These are phyloP conservation scores for Aspergillus candidus DNA, from an alignment of 2,329 filamentous ascomycete species.

Conservation along the genomic window DNA sequence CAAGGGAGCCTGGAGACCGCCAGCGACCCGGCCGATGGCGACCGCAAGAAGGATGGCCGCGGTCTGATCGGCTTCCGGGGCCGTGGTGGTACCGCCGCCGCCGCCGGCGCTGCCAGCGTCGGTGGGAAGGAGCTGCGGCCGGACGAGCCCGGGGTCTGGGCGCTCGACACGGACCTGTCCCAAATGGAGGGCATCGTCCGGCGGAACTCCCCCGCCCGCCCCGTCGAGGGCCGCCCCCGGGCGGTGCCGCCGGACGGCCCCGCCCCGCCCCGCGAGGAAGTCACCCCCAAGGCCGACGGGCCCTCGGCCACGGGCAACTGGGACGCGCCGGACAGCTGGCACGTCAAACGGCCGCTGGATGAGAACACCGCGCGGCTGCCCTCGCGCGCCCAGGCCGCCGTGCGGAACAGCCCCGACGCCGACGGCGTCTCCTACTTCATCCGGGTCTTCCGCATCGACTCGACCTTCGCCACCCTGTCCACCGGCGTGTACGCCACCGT, in stretches of 20 bases:
- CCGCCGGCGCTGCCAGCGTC: constrained; percentile 1
- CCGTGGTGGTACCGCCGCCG: constrained; percentile 25
- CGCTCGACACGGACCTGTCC: constrained; percentile 78
- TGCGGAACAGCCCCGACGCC: constrained; percentile 63
- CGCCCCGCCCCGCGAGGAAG: constrained; percentile 23
- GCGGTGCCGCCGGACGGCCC: constrained; percentile 15
- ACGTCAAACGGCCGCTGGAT: constrained; percentile 61
- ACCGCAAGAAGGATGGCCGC: constrained; percentile 36
- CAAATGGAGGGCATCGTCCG: constrained; percentile 89
- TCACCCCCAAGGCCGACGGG: constrained; percentile 27
- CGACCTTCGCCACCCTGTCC: constrained; percentile 88
- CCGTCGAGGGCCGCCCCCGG: no score
- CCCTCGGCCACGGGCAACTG: constrained; percentile 58
- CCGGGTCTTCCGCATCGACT: constrained; percentile 88
- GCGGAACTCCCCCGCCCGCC: constrained; percentile 48
- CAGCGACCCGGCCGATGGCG: constrained; percentile 28
- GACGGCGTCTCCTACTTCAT: constrained; percentile 79
- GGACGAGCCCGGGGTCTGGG: constrained; percentile 61
- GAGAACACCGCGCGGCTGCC: constrained; percentile 30
- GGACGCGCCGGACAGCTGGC: constrained; percentile 97
- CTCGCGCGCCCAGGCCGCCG: constrained; percentile 61
- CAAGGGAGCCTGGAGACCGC: constrained; percentile 33
- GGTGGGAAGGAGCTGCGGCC: constrained; percentile 27
- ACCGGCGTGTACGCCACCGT: constrained; percentile 79
- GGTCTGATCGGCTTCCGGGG: constrained; percentile 28